Evolutionary conservation across 139 green algal species (phyloP).

Genomic region (Protoeuglena noctilucae): DNA sequence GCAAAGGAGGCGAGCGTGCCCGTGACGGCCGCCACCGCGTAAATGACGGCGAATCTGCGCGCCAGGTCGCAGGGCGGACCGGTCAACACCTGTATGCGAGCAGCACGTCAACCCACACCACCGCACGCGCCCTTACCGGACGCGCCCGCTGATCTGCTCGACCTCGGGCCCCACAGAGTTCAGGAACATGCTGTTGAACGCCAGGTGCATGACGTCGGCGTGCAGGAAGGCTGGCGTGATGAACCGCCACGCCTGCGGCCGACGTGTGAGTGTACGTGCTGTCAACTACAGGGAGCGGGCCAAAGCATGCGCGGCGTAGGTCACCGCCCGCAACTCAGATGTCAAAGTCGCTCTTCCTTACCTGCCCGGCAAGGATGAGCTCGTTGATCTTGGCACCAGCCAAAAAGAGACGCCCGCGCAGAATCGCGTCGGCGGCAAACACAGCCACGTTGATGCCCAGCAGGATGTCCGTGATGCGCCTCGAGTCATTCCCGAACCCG

Average conservation of each 20-base stretch:
- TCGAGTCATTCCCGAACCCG: background rate
- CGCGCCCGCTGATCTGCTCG: slow-evolving; percentile 1
- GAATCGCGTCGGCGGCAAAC: background rate
- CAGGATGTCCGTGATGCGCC: background rate
- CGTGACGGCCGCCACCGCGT: background rate
- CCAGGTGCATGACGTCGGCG: slow-evolving; percentile 5
- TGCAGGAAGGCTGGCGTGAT: slow-evolving; percentile 5
- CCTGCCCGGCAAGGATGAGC: slow-evolving; percentile 1
- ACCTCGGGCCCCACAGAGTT: background rate
- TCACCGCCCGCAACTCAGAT: too few relatives aligned
- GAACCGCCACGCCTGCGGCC: slow-evolving; percentile 5
- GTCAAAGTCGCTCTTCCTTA: too few relatives aligned
- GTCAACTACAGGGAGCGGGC: too few relatives aligned
- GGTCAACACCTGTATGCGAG: too few relatives aligned
- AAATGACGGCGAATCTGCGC: background rate
- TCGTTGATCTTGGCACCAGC: slow-evolving; percentile 3
- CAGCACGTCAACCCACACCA: too few relatives aligned
- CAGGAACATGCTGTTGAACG: background rate
- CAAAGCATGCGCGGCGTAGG: too few relatives aligned
- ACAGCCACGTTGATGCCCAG: background rate
- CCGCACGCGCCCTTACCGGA: too few relatives aligned
- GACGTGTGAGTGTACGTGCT: too few relatives aligned
- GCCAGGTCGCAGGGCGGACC: too few relatives aligned
- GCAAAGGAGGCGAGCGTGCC: background rate
- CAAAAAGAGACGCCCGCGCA: slow-evolving; percentile 1